A percentile compares a stretch with the other conserved stretches of the same genome.
phyloP scores from a whole-genome alignment of 2,329 filamentous ascomycete species.

The Chrysoporthe austroafricana region DNA sequence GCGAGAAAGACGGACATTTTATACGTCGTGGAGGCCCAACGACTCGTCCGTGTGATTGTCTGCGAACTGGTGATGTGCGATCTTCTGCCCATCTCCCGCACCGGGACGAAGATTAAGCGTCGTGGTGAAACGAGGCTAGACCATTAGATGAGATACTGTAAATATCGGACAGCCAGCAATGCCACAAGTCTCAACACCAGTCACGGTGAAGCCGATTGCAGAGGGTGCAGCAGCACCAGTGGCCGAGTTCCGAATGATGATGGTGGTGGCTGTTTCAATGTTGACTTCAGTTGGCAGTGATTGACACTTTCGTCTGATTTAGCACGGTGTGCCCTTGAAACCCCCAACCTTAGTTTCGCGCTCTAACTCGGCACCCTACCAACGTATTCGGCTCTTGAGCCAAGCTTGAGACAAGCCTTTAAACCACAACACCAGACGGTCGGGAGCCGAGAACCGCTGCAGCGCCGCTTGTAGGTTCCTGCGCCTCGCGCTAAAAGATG shows the following conservation, averaged over 20 bases:
- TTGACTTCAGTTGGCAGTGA: background rate
- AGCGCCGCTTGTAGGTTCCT: background rate
- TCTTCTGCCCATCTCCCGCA: background rate
- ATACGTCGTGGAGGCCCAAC: background rate
- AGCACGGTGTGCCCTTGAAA: background rate
- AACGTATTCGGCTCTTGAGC: background rate
- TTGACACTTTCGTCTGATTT: conserved; percentile 9
- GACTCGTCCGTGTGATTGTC: too few species aligned
- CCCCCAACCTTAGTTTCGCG: background rate
- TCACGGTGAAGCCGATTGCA: background rate
- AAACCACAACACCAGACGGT: background rate
- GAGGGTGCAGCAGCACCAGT: background rate
- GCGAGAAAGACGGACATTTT: background rate
- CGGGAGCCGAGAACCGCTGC: background rate
- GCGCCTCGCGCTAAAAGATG: background rate
- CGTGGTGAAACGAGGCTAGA: background rate
- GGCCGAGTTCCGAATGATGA: background rate
- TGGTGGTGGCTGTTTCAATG: background rate
- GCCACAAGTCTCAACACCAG: background rate
- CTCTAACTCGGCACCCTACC: background rate
- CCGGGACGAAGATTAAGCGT: background rate
- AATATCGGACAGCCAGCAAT: background rate
- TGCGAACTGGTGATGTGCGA: background rate
- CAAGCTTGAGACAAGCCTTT: conserved; percentile 1
- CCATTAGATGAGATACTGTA: background rate